Evolutionary conservation across 352 stramenopile species (phyloP).

Genomic region (Phytophthora sp.): DNA sequence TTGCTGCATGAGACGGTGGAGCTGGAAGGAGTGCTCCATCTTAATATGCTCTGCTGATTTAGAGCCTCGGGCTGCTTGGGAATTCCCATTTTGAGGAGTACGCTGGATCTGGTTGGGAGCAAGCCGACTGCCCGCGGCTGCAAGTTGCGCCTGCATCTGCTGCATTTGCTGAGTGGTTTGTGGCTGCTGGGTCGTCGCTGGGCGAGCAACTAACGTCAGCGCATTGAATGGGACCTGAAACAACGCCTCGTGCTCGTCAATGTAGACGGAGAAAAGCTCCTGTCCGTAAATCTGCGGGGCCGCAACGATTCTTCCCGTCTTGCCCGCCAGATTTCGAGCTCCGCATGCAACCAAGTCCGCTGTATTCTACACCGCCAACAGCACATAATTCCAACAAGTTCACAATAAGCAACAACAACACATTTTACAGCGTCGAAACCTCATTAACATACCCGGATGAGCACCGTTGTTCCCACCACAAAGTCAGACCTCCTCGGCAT

Average conservation of each 20-base stretch:
- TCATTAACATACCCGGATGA: slow-evolving; percentile 63
- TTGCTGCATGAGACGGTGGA: slow-evolving; percentile 88
- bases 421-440: too few species aligned
- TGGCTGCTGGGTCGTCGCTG: slow-evolving; percentile 45
- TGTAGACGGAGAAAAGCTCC: slow-evolving; percentile 84
- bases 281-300: slow-evolving; percentile 79
- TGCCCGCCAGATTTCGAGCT: slow-evolving; percentile 74
- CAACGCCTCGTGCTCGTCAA: slow-evolving; percentile 81
- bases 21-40: slow-evolving; percentile 87
- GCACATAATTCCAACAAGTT: background rate
- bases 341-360: slow-evolving; percentile 76
- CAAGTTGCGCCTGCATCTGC: slow-evolving; percentile 45
- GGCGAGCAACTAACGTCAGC: slow-evolving; percentile 58
- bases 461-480: slow-evolving; percentile 62
- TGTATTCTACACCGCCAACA: slow-evolving; percentile 49
- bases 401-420: background rate
- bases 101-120: slow-evolving; percentile 34
- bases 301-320: slow-evolving; percentile 77
- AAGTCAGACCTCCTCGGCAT: slow-evolving; percentile 62
- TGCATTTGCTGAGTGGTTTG: slow-evolving; percentile 35
- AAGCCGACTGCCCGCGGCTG: slow-evolving; percentile 22
- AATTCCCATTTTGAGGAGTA: slow-evolving; percentile 23
- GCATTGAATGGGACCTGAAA: slow-evolving; percentile 86
- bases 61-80: slow-evolving; percentile 20
- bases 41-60: slow-evolving; percentile 71